These are phyloP conservation scores for Talaromyces trachyspermus DNA, from an alignment of 495 filamentous ascomycete genomes.

Conservation along the genomic window DNA sequence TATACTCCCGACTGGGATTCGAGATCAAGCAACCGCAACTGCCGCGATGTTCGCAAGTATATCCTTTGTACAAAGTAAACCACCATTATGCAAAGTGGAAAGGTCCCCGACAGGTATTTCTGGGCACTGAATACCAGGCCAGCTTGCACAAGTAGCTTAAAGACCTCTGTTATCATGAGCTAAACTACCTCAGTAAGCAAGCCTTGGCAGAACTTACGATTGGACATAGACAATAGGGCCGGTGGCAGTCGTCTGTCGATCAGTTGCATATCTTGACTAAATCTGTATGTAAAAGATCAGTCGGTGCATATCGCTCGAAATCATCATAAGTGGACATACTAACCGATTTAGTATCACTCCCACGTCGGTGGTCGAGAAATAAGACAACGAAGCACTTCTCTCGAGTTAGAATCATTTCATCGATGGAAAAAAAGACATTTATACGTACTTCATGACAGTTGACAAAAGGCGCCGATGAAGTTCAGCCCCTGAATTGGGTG, in stretches of 20 bases:
- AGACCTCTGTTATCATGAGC: conserved; percentile 12
- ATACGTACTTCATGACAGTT: not conserved
- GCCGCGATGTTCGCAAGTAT: conserved; percentile 15
- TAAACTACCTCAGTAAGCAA: not conserved
- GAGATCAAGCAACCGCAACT: conserved; percentile 18
- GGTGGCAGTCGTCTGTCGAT: conserved; percentile 31
- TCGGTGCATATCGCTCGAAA: not conserved
- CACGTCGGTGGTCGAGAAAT: conserved; percentile 33
- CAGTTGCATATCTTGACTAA: conserved; percentile 37
- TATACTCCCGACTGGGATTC: conserved; percentile 31
- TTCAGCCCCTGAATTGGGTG: not conserved
- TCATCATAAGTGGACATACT: not conserved
- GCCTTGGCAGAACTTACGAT: conserved; percentile 14
- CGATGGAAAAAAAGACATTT: conserved; percentile 2
- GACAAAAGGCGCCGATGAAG: conserved; percentile 3
- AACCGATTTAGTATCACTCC: conserved; percentile 32
- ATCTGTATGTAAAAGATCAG: conserved; percentile 13
- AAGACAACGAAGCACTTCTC: conserved; percentile 24
- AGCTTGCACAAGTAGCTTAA: conserved; percentile 19
- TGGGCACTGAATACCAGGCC: conserved; percentile 21
- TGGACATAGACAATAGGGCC: conserved; percentile 10
- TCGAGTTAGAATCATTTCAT: too few species aligned
- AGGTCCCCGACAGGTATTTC: conserved; percentile 5
- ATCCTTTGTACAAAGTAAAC: conserved; percentile 14
- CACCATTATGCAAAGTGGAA: conserved; percentile 8